phyloP scores from a whole-genome alignment of 176 grass and related monocot species.

The Bothriochloa decipiens region DNA sequence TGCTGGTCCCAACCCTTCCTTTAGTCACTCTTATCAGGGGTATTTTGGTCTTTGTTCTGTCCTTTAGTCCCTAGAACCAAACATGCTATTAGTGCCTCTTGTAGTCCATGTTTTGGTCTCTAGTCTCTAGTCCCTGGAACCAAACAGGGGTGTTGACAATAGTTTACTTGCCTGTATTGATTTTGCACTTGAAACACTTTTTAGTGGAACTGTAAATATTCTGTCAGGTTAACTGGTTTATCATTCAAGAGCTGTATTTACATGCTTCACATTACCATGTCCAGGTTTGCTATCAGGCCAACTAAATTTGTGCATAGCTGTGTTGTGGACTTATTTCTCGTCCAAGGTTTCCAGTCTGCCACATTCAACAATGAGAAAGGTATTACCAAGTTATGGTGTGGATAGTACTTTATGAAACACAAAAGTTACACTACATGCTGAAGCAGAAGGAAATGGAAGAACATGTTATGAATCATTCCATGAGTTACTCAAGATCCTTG shows the following conservation, averaged over 20 bases:
- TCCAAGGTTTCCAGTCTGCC: constrained; percentile 13
- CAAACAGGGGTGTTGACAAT: neutral
- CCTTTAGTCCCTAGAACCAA: too few relatives aligned
- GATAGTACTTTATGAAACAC: constrained; percentile 31
- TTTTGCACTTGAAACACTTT: neutral
- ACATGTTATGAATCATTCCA: constrained; percentile 55
- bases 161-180: neutral
- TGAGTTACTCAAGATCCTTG: constrained; percentile 52
- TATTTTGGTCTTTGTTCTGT: too few relatives aligned
- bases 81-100: too few relatives aligned
- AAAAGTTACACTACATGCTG: neutral
- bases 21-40: too few relatives aligned
- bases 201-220: neutral
- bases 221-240: neutral
- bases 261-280: neutral
- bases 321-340: neutral
- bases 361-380: constrained; percentile 52
- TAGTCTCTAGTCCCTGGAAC: too few relatives aligned
- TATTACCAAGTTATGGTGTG: constrained; percentile 51
- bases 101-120: too few relatives aligned
- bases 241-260: constrained; percentile 7
- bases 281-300: neutral
- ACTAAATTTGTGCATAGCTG: neutral
- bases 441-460: constrained; percentile 52
- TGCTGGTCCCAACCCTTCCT: too few relatives aligned